Percentiles rank a stretch among this genome's conserved stretches.
phyloP scores from a whole-genome alignment of 2,329 filamentous ascomycete species.

The Trichophaea hybrida region DNA sequence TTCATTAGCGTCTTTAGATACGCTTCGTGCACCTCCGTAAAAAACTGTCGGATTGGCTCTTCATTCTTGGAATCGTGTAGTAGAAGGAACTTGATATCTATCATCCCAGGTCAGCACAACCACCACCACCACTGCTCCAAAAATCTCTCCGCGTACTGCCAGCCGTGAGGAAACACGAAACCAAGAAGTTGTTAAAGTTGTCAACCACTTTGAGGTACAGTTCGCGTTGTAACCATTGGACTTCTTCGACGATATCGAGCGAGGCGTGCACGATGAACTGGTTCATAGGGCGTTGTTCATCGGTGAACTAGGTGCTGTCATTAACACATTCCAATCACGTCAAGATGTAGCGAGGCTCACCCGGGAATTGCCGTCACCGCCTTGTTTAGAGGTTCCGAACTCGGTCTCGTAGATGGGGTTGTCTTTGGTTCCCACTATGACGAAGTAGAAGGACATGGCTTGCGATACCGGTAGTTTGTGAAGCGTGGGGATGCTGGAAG shows the following conservation, averaged over 20 bases:
- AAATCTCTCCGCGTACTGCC: constrained; percentile 39
- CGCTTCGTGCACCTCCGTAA: constrained; percentile 86
- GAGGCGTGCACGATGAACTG: constrained; percentile 94
- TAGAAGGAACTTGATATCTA: constrained; percentile 76
- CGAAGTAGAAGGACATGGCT: constrained; percentile 95
- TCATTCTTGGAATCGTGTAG: constrained; percentile 87
- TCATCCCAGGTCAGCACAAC: background rate
- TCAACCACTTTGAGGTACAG: constrained; percentile 89
- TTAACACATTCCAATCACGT: background rate
- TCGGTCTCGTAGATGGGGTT: constrained; percentile 93
- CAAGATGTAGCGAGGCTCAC: constrained; percentile 9
- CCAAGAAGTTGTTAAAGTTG: constrained; percentile 89
- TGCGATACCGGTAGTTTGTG: background rate
- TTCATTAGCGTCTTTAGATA: constrained; percentile 97
- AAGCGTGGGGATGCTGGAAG: background rate
- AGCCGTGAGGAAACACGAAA: constrained; percentile 86
- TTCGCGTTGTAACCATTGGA: constrained; percentile 60
- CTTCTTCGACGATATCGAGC: constrained; percentile 88
- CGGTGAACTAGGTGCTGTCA: constrained; percentile 44
- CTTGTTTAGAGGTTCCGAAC: constrained; percentile 91
- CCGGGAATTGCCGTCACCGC: constrained; percentile 79
- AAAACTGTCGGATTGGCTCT: constrained; percentile 89
- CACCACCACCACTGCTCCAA: background rate
- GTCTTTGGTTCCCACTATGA: constrained; percentile 87
- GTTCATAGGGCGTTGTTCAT: constrained; percentile 83